Conservation (phyloP, 2,329 filamentous ascomycete genomes). For the Fusarium piperis region DNA sequence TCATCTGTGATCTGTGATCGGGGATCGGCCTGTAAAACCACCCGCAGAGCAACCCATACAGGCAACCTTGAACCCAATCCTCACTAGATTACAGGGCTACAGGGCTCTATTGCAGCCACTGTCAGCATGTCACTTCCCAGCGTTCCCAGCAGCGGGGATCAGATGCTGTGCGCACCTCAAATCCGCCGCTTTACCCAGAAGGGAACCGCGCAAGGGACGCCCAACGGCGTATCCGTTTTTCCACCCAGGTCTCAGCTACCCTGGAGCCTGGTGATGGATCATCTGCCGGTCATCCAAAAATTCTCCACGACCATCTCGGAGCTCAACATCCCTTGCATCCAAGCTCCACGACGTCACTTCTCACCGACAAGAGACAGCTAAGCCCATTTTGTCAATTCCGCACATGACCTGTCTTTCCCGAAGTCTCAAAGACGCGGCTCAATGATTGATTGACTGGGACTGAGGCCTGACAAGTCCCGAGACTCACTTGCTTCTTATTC, state of each 20-base stretch:
- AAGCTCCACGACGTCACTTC: constrained; percentile 19
- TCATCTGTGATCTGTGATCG: constrained; percentile 1
- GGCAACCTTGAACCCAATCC: constrained; percentile 1
- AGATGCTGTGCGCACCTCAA: constrained; percentile 27
- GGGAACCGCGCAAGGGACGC: not conserved
- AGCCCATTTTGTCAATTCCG: constrained; percentile 1
- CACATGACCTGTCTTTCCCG: not conserved
- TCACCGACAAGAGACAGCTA: constrained; percentile 17
- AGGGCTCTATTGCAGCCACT: constrained; percentile 23
- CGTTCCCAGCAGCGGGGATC: constrained; percentile 20
- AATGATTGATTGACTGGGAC: not conserved
- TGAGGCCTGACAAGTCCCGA: not conserved
- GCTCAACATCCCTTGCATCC: constrained; percentile 27
- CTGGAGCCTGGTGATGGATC: constrained; percentile 15
- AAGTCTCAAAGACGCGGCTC: not conserved
- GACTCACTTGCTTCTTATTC: constrained; percentile 3
- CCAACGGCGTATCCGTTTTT: constrained; percentile 9
- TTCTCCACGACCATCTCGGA: constrained; percentile 25
- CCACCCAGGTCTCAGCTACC: constrained; percentile 15
- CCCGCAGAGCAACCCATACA: constrained; percentile 4
- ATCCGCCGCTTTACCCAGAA: constrained; percentile 25
- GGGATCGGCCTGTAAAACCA: constrained; percentile 9
- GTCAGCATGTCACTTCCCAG: constrained; percentile 20
- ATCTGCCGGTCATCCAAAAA: constrained; percentile 7
- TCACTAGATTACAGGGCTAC: not conserved